Conservation (phyloP, 768 basidiomycete species). For the Cystobasidium onofrii region DNA sequence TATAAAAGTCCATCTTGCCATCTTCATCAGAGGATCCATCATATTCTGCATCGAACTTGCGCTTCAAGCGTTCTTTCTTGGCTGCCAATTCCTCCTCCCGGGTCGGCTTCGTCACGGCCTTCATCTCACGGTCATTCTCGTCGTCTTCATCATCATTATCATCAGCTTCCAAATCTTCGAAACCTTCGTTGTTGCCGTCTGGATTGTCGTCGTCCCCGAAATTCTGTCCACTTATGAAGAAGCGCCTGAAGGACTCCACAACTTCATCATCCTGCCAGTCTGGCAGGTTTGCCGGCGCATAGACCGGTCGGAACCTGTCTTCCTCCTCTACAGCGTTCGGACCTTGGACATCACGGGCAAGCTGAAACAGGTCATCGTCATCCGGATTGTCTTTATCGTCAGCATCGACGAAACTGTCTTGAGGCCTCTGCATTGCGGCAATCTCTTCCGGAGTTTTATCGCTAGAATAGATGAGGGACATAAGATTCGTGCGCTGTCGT, state of each 20-base stretch:
- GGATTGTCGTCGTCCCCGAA: conserved; percentile 47
- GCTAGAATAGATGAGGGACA: conserved; percentile 70
- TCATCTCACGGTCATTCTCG: conserved; percentile 43
- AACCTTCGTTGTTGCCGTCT: conserved; percentile 48
- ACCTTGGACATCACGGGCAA: conserved; percentile 40
- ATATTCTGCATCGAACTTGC: conserved; percentile 94
- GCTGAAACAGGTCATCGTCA: conserved; percentile 68
- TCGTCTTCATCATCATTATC: conserved; percentile 46
- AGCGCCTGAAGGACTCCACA: conserved; percentile 71
- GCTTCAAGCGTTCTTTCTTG: conserved; percentile 85
- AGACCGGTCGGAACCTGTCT: conserved; percentile 34
- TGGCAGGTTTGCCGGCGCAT: conserved; percentile 53
- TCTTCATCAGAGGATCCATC: conserved; percentile 64
- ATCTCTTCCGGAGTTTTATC: conserved; percentile 64
- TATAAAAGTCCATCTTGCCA: conserved; percentile 73
- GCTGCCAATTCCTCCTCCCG: conserved; percentile 54
- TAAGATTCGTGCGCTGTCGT: conserved; percentile 62
- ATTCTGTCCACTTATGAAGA: conserved; percentile 75
- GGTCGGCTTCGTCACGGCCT: conserved; percentile 34
- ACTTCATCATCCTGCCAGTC: conserved; percentile 79
- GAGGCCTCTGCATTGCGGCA: conserved; percentile 47
- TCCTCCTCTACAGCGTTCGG: conserved; percentile 36
- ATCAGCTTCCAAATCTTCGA: conserved; percentile 48
- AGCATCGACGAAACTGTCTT: not conserved
- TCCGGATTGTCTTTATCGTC: conserved; percentile 47